Percentiles rank a stretch among this genome's conserved stretches.
Evolutionary conservation across 257 asterid genomes (phyloP).

Genomic region (Solanum chmielewskii): DNA sequence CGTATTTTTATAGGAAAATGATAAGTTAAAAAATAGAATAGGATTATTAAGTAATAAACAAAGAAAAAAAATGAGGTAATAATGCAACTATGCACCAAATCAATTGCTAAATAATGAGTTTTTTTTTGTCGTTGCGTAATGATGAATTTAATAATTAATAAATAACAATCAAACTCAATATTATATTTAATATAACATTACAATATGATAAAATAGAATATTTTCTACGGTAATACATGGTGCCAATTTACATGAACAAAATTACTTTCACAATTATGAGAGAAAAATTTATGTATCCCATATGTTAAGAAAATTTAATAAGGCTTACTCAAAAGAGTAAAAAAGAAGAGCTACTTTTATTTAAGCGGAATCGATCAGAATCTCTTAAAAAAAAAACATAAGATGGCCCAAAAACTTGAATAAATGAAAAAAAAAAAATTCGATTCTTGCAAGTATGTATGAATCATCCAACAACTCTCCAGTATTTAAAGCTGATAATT

Average conservation of each 20-base stretch:
- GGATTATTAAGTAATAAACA: neutral
- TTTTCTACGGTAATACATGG: neutral
- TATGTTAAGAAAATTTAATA: too few relatives aligned
- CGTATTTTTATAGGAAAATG: neutral
- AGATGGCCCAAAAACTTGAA: neutral
- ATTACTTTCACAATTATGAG: neutral
- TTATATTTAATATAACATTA: neutral
- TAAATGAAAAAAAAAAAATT: neutral
- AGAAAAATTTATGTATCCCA: neutral
- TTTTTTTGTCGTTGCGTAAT: neutral
- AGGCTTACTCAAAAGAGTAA: neutral
- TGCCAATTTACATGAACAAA: neutral
- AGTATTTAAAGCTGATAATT: neutral
- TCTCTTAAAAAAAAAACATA: neutral
- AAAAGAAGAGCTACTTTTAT: too few relatives aligned
- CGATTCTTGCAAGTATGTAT: neutral
- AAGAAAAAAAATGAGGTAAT: neutral
- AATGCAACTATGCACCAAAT: neutral
- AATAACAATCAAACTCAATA: neutral
- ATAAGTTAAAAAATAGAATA: neutral
- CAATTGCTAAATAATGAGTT: neutral
- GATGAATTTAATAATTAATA: neutral
- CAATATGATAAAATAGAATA: neutral
- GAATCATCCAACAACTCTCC: neutral
- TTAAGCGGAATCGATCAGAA: neutral